phyloP scores from a whole-genome alignment of 192 early-diverging fungal genomes.

The Fimicolochytrium jonesii region DNA sequence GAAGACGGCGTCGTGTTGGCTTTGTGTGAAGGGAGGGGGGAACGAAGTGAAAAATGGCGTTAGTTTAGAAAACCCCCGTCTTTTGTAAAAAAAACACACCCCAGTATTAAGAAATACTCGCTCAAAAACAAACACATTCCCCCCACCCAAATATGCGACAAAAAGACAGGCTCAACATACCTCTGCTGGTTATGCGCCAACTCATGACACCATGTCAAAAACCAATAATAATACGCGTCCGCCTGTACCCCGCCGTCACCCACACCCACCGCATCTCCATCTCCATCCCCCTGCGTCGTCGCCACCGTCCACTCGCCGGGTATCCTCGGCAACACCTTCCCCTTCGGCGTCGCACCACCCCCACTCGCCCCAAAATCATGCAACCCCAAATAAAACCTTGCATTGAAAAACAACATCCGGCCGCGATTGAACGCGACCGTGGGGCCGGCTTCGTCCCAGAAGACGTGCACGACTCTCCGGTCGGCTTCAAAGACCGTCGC shows the following conservation, averaged over 20 bases:
- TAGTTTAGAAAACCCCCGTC: no score
- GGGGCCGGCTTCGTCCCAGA: slow-evolving; percentile 63
- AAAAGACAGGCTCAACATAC: not conserved
- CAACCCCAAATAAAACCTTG: slow-evolving; percentile 68
- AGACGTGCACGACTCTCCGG: slow-evolving; percentile 62
- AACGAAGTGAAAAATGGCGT: slow-evolving; percentile 13
- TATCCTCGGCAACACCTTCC: no score
- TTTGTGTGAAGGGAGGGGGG: no score
- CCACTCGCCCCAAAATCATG: slow-evolving; percentile 43
- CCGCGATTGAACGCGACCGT: slow-evolving; percentile 80
- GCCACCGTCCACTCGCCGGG: no score
- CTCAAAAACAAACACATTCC: not conserved
- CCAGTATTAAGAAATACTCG: no score
- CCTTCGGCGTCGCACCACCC: not conserved
- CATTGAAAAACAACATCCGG: slow-evolving; percentile 77
- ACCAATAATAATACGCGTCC: slow-evolving; percentile 71
- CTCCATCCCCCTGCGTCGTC: no score
- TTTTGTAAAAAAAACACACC: slow-evolving; percentile 17
- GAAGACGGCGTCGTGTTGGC: slow-evolving; percentile 65
- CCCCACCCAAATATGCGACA: not conserved
- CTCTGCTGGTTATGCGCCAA: slow-evolving; percentile 71
- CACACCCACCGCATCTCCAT: no score
- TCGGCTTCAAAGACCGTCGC: slow-evolving; percentile 62
- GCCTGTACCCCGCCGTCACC: no score
- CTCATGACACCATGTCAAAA: slow-evolving; percentile 79